Evolutionary conservation across 2,329 filamentous ascomycete genomes (phyloP).

Genomic region (Clarireedia homoeocarpa): DNA sequence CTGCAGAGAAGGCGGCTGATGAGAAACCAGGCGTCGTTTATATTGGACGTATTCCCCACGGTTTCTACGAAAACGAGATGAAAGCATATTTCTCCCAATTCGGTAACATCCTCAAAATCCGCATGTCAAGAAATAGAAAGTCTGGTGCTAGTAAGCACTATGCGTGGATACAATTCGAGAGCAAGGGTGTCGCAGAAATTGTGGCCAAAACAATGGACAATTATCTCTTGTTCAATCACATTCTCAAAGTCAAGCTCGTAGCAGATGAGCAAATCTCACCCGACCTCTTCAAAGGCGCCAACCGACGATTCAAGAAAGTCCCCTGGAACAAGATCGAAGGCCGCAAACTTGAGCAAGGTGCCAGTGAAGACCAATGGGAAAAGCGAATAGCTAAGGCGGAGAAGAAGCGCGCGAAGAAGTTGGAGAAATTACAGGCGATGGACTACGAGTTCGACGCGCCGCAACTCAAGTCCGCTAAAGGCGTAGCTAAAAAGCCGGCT

Average conservation of each 20-base stretch:
- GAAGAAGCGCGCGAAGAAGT: conserved; percentile 58
- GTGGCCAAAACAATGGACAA: conserved; percentile 96
- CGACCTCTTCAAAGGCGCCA: conserved; percentile 82
- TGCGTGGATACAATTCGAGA: conserved; percentile 84
- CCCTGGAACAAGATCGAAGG: conserved; percentile 85
- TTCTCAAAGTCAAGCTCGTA: conserved; percentile 79
- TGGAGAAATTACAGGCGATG: conserved; percentile 66
- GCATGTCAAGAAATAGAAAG: conserved; percentile 84
- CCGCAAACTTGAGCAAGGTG: conserved; percentile 62
- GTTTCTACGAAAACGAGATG: conserved; percentile 98
- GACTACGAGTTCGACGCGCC: conserved; percentile 80
- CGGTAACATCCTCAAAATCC: conserved; percentile 67
- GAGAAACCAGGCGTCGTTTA: conserved; percentile 74
- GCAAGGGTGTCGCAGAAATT: conserved; percentile 74
- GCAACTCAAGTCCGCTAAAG: conserved; percentile 55
- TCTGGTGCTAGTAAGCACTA: conserved; percentile 90
- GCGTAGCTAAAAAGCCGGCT: conserved; percentile 37
- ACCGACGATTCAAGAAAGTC: conserved; percentile 79
- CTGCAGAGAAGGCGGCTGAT: conserved; percentile 33
- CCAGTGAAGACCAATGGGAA: conserved; percentile 70
- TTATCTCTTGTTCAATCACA: conserved; percentile 91
- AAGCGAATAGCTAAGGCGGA: conserved; percentile 67
- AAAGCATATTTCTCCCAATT: conserved; percentile 90
- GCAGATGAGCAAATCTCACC: conserved; percentile 70
- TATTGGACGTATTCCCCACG: conserved; percentile 82